Evolutionary conservation across 1,139 yeast species (phyloP), one percentile per base, ranked within the genome.

Genomic region (Debaryomyces coudertii): DNA sequence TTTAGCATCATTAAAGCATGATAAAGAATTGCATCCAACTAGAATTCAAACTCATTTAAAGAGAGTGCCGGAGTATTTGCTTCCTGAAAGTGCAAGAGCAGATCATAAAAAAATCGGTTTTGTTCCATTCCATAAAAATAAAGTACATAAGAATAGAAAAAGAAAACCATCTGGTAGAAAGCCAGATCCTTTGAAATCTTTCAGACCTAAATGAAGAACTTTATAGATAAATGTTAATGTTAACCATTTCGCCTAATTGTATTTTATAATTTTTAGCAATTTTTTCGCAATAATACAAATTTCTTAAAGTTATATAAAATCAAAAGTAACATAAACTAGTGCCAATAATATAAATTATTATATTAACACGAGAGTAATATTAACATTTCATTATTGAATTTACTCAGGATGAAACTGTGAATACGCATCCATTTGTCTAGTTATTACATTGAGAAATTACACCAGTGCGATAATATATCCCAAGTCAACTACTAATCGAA

Each of bases 41-140:
- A 80, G 95, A 63, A 81, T 85, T 7, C 97, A 92, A 66, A 69
- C 83, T 15, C 97, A 95, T 61, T 75, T 93, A 68, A 92, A 90
- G 65, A 81, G 96, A 60, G 92, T 95, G 31, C 99, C 99, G 0
- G 92, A 89, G 42, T 93, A 93, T 62, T 76, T 93, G 56, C 71
- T 92, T 53, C 98, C 98, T 4, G 90, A 86, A 56, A 79, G 83
- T 53, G 92, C 90, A 1, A 77, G 93, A 62, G 65, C 68, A 40
- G 80, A 80, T 53, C 71, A 75, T 40, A 79, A 79, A 54, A 80
- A 82, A 45, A 65, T 87, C 47, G 92, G 93, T 2, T 87, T 87
- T 59, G 87, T 89, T 36, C 95, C 95, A 24, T 86, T 87, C 69
- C 81, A 80, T 53, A 88, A 86, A 57, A 63, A 67, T 44, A 76